Conservation (phyloP, 805 yeast species). For the Metschnikowia continentalis region DNA sequence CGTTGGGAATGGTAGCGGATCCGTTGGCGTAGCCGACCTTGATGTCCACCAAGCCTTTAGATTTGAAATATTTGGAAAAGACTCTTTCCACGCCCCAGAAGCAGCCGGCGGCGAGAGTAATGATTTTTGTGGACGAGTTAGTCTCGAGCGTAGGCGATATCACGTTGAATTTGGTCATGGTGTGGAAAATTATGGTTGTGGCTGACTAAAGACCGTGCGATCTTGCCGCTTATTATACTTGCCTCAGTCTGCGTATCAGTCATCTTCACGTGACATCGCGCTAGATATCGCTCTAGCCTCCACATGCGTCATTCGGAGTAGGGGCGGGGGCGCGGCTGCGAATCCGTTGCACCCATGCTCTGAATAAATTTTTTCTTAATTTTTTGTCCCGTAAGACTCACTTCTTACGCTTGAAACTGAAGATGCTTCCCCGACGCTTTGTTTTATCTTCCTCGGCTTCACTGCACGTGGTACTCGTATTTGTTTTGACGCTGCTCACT, state of each 20-base stretch:
- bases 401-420: constrained; percentile 33
- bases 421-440: constrained; percentile 27
- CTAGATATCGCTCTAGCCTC: not conserved
- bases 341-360: not conserved
- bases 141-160: constrained; percentile 33
- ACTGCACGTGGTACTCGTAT: constrained; percentile 7
- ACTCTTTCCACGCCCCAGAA: constrained; percentile 91
- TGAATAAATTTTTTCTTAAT: not conserved
- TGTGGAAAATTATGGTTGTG: not conserved
- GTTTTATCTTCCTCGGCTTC: constrained; percentile 9
- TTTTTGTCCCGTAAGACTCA: not conserved
- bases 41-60: constrained; percentile 64
- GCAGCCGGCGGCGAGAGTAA: constrained; percentile 57
- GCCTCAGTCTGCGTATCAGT: not conserved
- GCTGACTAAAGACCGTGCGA: not conserved
- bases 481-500: constrained; percentile 18
- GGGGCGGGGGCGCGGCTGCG: not conserved
- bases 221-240: not conserved
- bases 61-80: constrained; percentile 63
- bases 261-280: constrained; percentile 12
- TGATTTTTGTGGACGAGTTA: constrained; percentile 31
- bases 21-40: constrained; percentile 95
- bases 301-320: not conserved
- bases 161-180: constrained; percentile 6
- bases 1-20: constrained; percentile 40